Base-by-base conservation (phyloP, 2,329 filamentous ascomycete species). In the Hirsutella minnesotensis region DNA sequence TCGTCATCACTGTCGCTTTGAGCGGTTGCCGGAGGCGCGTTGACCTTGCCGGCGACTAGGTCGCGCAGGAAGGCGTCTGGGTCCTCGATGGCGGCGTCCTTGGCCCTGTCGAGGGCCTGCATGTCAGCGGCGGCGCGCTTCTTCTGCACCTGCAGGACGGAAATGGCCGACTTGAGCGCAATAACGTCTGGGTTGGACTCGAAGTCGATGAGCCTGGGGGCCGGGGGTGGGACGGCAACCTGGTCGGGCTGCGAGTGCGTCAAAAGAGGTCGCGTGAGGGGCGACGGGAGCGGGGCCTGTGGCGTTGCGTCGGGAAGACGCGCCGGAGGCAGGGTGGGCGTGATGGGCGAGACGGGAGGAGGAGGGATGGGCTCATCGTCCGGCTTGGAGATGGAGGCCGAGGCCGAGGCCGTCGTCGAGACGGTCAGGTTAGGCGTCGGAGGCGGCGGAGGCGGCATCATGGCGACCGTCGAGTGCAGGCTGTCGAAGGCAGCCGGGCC, bases 61-160 rank as follows among this genome's bases (percentile, higher is more conserved):
- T 88, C 85, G 30, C 69, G 69, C 33, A 79, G 67, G 59, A 95
- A 95, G 0, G 68, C 77, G 38, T 80, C 70, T 0, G 89, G 87
- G 48, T 90, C 72, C 8, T 70, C 69, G 1, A 86, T 63, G 5
- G 87, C 88, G 3, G 77, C 77, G 16, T 75, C 67, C 60, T 88
- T 90, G 53, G 86, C 75, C 44, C 70, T 68, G 51, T 80, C 75
- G 29, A 95, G 69, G 0, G 74, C 67, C 51, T 76, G 73, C 41
- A 95, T 80, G 63, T 95, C 89, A 38, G 76, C 74, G 40, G 79
- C 68, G 34, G 86, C 86, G 58, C 83, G 84, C 55, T 81, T 79
- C 49, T 81, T 81, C 66, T 96, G 90, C 50, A 94, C 72, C 64
- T 94, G 87, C 38, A 96, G 70, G 41, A 95, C 80, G 9, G 86